Evolutionary conservation across 805 yeast genomes (phyloP).

Genomic region (Candida gorgasii): DNA sequence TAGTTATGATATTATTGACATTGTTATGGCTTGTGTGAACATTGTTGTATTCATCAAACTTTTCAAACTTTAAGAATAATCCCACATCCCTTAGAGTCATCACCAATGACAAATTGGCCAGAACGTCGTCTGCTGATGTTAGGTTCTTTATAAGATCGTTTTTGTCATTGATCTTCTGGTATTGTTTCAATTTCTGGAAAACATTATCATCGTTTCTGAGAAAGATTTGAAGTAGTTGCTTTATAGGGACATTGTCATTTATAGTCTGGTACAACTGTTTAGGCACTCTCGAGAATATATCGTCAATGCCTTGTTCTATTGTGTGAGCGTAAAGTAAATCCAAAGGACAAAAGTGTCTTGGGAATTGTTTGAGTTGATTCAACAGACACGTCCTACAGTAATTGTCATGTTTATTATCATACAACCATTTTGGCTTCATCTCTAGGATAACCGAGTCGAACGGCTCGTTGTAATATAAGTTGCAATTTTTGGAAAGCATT

Average conservation of each 20-base stretch:
- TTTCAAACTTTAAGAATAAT: conserved; percentile 43
- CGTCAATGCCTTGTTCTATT: conserved; percentile 35
- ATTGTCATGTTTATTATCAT: conserved; percentile 41
- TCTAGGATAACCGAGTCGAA: conserved; percentile 38
- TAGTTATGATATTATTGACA: conserved; percentile 24
- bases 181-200: conserved; percentile 33
- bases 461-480: conserved; percentile 21
- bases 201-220: conserved; percentile 30
- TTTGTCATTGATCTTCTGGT: conserved; percentile 34
- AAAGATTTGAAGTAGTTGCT: conserved; percentile 32
- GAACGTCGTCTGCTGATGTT: conserved; percentile 38
- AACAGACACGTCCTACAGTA: conserved; percentile 63
- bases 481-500: conserved; percentile 36
- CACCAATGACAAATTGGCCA: conserved; percentile 38
- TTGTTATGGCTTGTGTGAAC: conserved; percentile 32
- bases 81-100: conserved; percentile 64
- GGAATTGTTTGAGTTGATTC: conserved; percentile 31
- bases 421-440: conserved; percentile 65
- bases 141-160: conserved; percentile 33
- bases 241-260: conserved; percentile 34
- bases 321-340: conserved; percentile 38
- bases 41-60: conserved; percentile 27
- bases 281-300: conserved; percentile 26
- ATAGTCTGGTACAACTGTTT: conserved; percentile 19
- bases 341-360: conserved; percentile 49